Evolutionary conservation across 2,329 filamentous ascomycete genomes (phyloP), one percentile per base, ranked within the genome.

Genomic region (Incumbomyces delicatus): DNA sequence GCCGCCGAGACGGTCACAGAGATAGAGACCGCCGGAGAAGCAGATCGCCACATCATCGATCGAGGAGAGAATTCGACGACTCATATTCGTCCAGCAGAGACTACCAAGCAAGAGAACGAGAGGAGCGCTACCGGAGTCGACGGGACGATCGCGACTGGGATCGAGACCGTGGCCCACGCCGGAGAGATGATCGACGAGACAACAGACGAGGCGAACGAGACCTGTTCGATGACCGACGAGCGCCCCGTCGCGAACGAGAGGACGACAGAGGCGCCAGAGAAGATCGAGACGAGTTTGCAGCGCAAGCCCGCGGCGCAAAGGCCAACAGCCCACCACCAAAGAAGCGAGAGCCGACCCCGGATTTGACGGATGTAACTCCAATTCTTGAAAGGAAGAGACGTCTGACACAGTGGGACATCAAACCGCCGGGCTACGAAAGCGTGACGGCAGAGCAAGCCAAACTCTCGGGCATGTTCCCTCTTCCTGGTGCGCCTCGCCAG

Each of bases 341-440:
- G 73, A 92, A 90, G 71, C 84, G 87, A 65, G 92, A 98, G 66
- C 87, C 92, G 6, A 98, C 92, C 1, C 94, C 92, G 31, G 94
- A 99, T 65, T 73, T 99, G 62, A 94, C 89, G 50, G 81, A 94
- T 60, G 72, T 94, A 50, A 73, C 84, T n/a, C 78, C 87, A 3
- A 75, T 99, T 49, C 72, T 88, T 53, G 83, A 90, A 61, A 83
- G 90, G 59, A 92, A 89, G 73, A 83, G 94, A 57, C 84, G 92
- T 50, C 72, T 98, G 73, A 96, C 89, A 31, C 94, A 98, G 67
- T 99, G 92, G 92, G 94, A 99, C 65, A 95, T 98, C 66, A 98
- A 98, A 70, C 92, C 92, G 5, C 87, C 88, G 13, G 90, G 92
- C 37, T 99, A 99, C 61, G 94, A 98, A 62, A 94, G 92, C 66